phyloP scores from a whole-genome alignment of 2,329 filamentous ascomycete genomes.

The Elsinoe australis region DNA sequence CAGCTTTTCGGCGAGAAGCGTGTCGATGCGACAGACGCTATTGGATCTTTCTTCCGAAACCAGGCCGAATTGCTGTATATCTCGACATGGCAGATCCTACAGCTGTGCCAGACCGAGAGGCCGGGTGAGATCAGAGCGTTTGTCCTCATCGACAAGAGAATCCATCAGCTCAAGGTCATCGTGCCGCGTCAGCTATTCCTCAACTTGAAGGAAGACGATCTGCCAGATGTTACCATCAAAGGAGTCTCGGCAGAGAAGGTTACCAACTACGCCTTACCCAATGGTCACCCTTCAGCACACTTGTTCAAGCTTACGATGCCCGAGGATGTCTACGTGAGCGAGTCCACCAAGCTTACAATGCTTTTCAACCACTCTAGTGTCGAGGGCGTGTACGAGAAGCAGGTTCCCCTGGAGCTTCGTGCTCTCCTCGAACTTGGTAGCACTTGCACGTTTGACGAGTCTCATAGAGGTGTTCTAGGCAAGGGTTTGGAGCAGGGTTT shows the following conservation, averaged over 20 bases:
- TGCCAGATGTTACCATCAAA: constrained; percentile 80
- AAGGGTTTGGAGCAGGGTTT: constrained; percentile 92
- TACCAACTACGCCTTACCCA: constrained; percentile 84
- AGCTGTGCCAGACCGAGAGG: constrained; percentile 72
- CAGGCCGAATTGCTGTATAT: constrained; percentile 86
- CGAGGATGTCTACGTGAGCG: constrained; percentile 78
- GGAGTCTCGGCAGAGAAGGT: constrained; percentile 89
- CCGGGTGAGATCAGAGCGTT: constrained; percentile 83
- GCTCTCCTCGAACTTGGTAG: constrained; percentile 87
- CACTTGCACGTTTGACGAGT: constrained; percentile 86
- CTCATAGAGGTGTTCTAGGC: constrained; percentile 80
- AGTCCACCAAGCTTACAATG: constrained; percentile 71
- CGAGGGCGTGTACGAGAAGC: constrained; percentile 94
- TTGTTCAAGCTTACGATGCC: constrained; percentile 88
- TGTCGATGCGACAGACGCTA: constrained; percentile 50
- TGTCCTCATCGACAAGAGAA: constrained; percentile 86
- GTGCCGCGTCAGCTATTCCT: constrained; percentile 86
- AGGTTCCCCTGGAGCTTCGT: constrained; percentile 77
- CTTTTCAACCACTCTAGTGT: constrained; percentile 90
- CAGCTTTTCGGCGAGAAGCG: constrained; percentile 88
- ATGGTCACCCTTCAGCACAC: constrained; percentile 88
- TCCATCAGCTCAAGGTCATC: constrained; percentile 79
- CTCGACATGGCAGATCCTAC: constrained; percentile 89
- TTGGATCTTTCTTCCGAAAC: constrained; percentile 74
- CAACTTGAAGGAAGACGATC: constrained; percentile 77